Conservation (phyloP, 352 stramenopile species). For the Globisporangium cystogenes region DNA sequence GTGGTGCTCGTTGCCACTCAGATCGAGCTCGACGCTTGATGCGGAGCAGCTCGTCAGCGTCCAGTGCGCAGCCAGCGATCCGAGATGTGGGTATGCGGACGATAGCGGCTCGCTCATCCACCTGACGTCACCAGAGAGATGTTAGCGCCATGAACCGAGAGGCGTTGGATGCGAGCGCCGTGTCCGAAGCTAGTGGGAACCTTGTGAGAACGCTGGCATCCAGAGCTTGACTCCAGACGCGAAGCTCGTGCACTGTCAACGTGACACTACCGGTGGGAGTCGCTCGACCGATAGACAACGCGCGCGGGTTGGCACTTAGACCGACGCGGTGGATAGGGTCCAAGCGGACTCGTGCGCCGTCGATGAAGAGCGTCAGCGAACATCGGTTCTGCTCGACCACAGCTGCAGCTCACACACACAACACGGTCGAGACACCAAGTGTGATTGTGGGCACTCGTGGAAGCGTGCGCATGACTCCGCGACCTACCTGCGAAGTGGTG, state of each 20-base stretch:
- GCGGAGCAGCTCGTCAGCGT: constrained; percentile 10
- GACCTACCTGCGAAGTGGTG: constrained; percentile 14
- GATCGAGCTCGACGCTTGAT: constrained; percentile 10
- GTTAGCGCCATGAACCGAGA: neutral
- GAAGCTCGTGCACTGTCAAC: constrained; percentile 13
- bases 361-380: constrained; percentile 3
- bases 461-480: neutral
- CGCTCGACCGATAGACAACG: neutral
- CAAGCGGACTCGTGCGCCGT: neutral
- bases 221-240: constrained; percentile 8
- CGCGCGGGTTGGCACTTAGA: neutral
- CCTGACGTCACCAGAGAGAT: neutral
- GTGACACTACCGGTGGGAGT: neutral
- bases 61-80: constrained; percentile 10
- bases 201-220: neutral
- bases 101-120: constrained; percentile 6
- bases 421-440: neutral
- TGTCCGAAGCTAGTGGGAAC: neutral
- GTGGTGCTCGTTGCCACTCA: constrained; percentile 11
- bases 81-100: neutral
- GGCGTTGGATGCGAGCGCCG: neutral
- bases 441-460: neutral
- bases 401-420: neutral
- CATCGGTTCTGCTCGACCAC: neutral
- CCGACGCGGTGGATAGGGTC: neutral